Base-by-base conservation (phyloP, 768 basidiomycete species). In the Kwoniella dendrophila region DNA sequence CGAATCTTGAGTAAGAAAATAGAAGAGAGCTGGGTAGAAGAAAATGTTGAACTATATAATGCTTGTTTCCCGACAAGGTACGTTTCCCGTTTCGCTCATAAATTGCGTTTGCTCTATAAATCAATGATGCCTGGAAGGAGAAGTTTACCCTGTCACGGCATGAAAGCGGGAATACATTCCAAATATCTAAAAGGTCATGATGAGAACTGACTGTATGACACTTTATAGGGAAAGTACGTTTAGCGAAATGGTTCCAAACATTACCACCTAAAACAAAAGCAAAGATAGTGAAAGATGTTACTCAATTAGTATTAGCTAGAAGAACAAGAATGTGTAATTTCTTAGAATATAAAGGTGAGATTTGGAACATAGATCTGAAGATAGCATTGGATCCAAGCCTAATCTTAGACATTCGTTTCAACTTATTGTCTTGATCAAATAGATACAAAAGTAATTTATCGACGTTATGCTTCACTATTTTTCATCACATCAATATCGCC, bases 201-300 rank as follows among this genome's bases (percentile, higher is more conserved):
- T 65, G 29, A 55, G 47, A 20, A 11, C 50, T 54, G 52, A 40
- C 36, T 10, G 8, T 22, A n/a, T 24, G 22, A 18, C 26, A 27
- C 18, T 4, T 22, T 38, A 22, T 70, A 94, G 92, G 94, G 68
- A 95, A 95, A 82, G 86, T 97, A 52, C 86, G 95, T 56, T 85
- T 97, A 36, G 87, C 92, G 30, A 98, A 98, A 84, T 98, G 95
- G 95, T 98, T 91, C 78, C 84, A 86, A 20, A 90, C 95, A 0
- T 83, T 93, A 79, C 82, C 89, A 30, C 82, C 87, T 22, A 91
- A 92, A 79, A 82, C 82, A 34, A 94, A 92, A 79, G 84, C 85
- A 56, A 95, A 93, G 84, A 92, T 95, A 74, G 87, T 96, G 66
- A 93, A 92, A 81, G 95, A 98, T 75, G 89, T 97, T 30, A 94